Base-by-base conservation (phyloP, 345 rosid genomes). In the Cochlearia excelsa region DNA sequence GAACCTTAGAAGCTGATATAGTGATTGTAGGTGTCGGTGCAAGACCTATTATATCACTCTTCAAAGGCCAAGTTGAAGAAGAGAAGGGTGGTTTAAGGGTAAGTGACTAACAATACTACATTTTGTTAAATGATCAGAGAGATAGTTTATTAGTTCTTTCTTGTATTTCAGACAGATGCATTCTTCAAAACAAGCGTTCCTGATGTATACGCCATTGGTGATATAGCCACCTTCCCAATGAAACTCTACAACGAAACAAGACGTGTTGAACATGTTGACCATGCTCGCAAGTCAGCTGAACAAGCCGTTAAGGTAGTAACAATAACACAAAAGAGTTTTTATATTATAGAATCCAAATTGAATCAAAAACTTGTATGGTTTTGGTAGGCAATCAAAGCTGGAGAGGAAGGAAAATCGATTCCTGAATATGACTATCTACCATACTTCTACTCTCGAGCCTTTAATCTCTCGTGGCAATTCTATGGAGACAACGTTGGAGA, bases 11-110 rank as follows among this genome's bases (percentile, higher is more conserved):
- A 75, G 97, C 94, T 40, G 94, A 93, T 74, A 87, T 93, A 45
- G 99, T 89, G 46, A 82, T 93, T 31, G 95, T 89, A 23, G 99
- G 99, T 67, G 97, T 93, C 27, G 99, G 99, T 33, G 99, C 82
- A 57, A 83, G 92, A 71, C 94, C 97, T 9, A 85, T 89, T 49
- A 69, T 55, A 35, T 33, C 82, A 34, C 75, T 89, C 58, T 85
- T 93, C 69, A 89, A 93, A 80, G 97, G 95, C 27, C 95, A 93
- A 82, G 77, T 89, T 29, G 86, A 75, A 71, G 97, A 93, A 81
- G 88, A 93, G 60, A 85, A 85, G 71, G 97, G 97, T 55, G 99
- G 95, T 71, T 82, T 89, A 26, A 85, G 78, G 95, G 97, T 72
- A 39, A 39, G 75, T 5, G 4, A 5, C 42, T 9, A 44, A 9